Conservation (phyloP, 768 basidiomycete species). For the Tylopilus felleus region DNA sequence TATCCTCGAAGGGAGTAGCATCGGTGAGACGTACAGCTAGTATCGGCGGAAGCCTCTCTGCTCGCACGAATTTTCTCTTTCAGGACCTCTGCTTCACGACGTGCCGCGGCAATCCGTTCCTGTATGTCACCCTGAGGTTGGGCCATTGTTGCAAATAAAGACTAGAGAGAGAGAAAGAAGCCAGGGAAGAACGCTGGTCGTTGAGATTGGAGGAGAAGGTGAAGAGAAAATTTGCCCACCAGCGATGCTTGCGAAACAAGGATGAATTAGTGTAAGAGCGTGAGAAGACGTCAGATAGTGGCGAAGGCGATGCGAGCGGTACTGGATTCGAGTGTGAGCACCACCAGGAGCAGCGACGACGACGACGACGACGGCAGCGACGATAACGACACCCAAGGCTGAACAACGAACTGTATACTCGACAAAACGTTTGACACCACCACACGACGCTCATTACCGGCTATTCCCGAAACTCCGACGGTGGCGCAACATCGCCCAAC, state of each 20-base stretch:
- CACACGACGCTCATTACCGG: slow-evolving; percentile 17
- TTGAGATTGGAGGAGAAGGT: not conserved
- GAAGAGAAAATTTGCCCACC: slow-evolving; percentile 30
- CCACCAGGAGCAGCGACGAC: slow-evolving; percentile 7
- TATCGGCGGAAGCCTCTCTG: slow-evolving; percentile 96
- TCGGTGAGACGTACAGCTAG: slow-evolving; percentile 69
- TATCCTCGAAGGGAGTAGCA: not conserved
- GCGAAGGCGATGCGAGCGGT: slow-evolving; percentile 10
- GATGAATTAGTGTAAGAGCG: slow-evolving; percentile 24
- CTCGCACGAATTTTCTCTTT: slow-evolving; percentile 99
- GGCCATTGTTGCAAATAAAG: slow-evolving; percentile 49
- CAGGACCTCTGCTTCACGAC: slow-evolving; percentile 93
- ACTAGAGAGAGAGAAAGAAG: slow-evolving; percentile 1
- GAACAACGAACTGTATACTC: slow-evolving; percentile 14
- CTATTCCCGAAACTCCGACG: slow-evolving; percentile 31
- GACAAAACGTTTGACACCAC: slow-evolving; percentile 14
- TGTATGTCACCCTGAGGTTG: slow-evolving; percentile 83
- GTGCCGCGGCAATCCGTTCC: slow-evolving; percentile 92
- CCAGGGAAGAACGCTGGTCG: not conserved
- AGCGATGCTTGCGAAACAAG: slow-evolving; percentile 29
- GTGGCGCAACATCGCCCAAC: slow-evolving; percentile 8
- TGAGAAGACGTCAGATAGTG: slow-evolving; percentile 21
- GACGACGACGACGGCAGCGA: slow-evolving; percentile 1
- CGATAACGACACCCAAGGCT: slow-evolving; percentile 7
- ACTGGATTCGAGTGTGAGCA: slow-evolving; percentile 6